Conservation (phyloP, 768 basidiomycete genomes). For the Strobilomyces confusus region DNA sequence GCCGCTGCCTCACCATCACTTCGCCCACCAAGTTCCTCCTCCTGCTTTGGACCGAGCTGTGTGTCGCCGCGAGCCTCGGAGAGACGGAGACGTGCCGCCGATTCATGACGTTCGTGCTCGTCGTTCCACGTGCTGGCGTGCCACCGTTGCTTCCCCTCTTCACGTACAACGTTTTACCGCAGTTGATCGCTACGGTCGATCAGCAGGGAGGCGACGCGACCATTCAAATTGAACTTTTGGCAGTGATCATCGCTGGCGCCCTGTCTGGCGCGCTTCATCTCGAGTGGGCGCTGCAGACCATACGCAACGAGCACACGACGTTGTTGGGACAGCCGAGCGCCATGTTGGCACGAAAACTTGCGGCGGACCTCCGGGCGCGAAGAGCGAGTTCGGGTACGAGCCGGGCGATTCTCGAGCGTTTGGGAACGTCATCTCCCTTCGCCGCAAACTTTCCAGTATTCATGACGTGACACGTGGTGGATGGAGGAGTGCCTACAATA, state of each 20-base stretch:
- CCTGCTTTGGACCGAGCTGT: slow-evolving; percentile 66
- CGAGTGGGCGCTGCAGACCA: slow-evolving; percentile 61
- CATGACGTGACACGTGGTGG: slow-evolving; percentile 16
- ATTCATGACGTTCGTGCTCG: slow-evolving; percentile 64
- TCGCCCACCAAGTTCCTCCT: slow-evolving; percentile 60
- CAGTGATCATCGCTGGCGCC: slow-evolving; percentile 59
- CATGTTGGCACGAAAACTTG: slow-evolving; percentile 62
- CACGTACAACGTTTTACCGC: slow-evolving; percentile 62
- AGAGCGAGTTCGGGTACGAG: slow-evolving; percentile 48
- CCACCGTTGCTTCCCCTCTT: slow-evolving; percentile 75
- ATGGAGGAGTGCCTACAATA: slow-evolving; percentile 5
- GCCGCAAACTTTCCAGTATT: slow-evolving; percentile 74
- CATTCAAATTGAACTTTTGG: slow-evolving; percentile 58
- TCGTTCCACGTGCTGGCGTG: slow-evolving; percentile 50
- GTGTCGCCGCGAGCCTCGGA: slow-evolving; percentile 48
- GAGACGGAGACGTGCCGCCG: slow-evolving; percentile 62
- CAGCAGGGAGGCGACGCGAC: slow-evolving; percentile 48
- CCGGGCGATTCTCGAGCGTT: slow-evolving; percentile 50
- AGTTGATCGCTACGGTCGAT: slow-evolving; percentile 53
- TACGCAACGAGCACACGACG: slow-evolving; percentile 45
- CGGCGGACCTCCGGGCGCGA: slow-evolving; percentile 52
- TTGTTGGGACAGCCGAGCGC: slow-evolving; percentile 61
- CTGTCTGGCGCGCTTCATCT: slow-evolving; percentile 66
- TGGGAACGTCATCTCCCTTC: slow-evolving; percentile 61
- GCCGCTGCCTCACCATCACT: slow-evolving; percentile 56